Percentiles rank a stretch among this genome's conserved stretches.
Evolutionary conservation across 192 early-diverging fungal species (phyloP).

Genomic region (Jimgerdemannia lactiflua): DNA sequence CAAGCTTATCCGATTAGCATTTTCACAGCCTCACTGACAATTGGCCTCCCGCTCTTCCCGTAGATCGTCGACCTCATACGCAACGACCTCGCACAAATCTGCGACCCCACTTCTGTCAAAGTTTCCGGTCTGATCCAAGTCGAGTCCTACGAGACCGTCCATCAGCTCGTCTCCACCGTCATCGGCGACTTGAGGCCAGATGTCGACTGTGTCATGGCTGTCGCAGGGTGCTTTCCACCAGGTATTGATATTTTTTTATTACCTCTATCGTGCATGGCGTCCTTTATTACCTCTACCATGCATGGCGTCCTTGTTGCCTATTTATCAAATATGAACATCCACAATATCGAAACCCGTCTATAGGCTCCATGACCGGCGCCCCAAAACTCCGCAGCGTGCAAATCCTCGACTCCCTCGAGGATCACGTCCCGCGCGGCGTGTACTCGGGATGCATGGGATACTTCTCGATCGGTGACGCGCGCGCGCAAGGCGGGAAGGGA

Average conservation of each 20-base stretch:
- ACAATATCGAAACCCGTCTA: not conserved
- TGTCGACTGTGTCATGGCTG: constrained; percentile 65
- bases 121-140: constrained; percentile 87
- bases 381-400: constrained; percentile 87
- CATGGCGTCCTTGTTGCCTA: not conserved
- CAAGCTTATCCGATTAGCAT: too few relatives aligned
- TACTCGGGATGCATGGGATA: constrained; percentile 94
- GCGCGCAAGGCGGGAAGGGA: constrained; percentile 19
- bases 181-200: constrained; percentile 54
- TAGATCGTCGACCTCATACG: constrained; percentile 96
- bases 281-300: not conserved
- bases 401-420: constrained; percentile 74
- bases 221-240: constrained; percentile 85
- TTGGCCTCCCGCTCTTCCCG: not conserved
- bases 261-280: constrained; percentile 1
- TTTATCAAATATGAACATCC: not conserved
- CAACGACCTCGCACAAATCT: constrained; percentile 85
- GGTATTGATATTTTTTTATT: constrained; percentile 25
- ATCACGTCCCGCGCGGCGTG: constrained; percentile 63
- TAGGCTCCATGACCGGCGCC: constrained; percentile 96
- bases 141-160: constrained; percentile 88
- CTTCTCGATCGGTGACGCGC: constrained; percentile 49
- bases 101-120: constrained; percentile 55
- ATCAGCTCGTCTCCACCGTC: constrained; percentile 91
- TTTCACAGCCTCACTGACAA: not conserved